Conservation (phyloP, 2,329 filamentous ascomycete species). For the Grosmannia clavigera region DNA sequence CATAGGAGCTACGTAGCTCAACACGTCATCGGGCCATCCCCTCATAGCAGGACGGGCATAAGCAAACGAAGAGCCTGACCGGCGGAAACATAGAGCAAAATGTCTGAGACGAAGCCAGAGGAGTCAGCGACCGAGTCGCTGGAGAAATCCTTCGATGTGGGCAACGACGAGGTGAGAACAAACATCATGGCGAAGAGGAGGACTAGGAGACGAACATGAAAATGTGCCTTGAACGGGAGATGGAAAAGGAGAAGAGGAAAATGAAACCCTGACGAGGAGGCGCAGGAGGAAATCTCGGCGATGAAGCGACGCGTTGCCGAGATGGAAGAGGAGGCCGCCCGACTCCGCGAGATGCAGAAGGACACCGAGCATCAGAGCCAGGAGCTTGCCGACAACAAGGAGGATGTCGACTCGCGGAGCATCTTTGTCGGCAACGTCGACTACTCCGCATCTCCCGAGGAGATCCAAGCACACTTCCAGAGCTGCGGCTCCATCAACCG, state of each 20-base stretch:
- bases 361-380: conserved; percentile 74
- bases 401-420: conserved; percentile 87
- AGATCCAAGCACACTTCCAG: conserved; percentile 97
- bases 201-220: background rate
- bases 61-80: background rate
- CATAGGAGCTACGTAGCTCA: background rate
- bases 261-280: conserved; percentile 11
- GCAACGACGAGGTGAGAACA: conserved; percentile 33
- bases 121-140: conserved; percentile 18
- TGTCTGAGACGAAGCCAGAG: conserved; percentile 19
- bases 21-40: background rate
- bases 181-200: conserved; percentile 9
- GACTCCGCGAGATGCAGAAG: conserved; percentile 77
- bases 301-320: conserved; percentile 82
- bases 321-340: conserved; percentile 83
- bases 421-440: conserved; percentile 99
- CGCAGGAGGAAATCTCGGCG: conserved; percentile 65
- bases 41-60: background rate
- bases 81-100: conserved; percentile 1
- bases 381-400: conserved; percentile 80
- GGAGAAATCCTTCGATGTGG: conserved; percentile 27
- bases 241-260: conserved; percentile 2
- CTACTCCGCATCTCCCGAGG: conserved; percentile 91
- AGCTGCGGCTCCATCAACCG: conserved; percentile 95
- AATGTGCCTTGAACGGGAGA: background rate